A percentile compares a stretch with the other conserved stretches of the same genome.
These are phyloP conservation scores for Tilletiaria anomala DNA, from an alignment of 1,284 basidiomycete genomes.

Conservation along the genomic window DNA sequence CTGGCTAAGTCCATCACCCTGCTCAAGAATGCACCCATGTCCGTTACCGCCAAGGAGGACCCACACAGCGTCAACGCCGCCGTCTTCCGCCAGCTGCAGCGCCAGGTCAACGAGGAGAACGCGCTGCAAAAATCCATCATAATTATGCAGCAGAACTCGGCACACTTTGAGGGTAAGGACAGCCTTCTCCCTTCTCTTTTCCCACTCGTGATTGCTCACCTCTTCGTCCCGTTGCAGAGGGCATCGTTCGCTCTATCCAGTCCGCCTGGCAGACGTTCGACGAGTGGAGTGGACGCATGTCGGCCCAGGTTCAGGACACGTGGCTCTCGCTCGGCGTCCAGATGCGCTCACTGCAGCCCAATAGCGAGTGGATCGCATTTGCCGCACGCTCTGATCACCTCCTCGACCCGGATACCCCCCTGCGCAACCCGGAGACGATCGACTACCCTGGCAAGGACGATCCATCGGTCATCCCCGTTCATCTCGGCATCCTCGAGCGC, in stretches of 20 bases:
- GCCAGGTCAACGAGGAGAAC: slow-evolving; percentile 87
- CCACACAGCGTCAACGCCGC: slow-evolving; percentile 65
- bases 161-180: slow-evolving; percentile 95
- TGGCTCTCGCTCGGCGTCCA: slow-evolving; percentile 61
- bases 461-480: slow-evolving; percentile 71
- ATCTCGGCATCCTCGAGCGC: slow-evolving; percentile 80
- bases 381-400: slow-evolving; percentile 86
- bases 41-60: slow-evolving; percentile 65
- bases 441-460: slow-evolving; percentile 88
- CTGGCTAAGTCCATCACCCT: slow-evolving; percentile 72
- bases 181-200: too few species aligned
- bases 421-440: slow-evolving; percentile 49
- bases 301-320: slow-evolving; percentile 60
- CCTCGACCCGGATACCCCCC: slow-evolving; percentile 81
- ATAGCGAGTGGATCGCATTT: slow-evolving; percentile 93
- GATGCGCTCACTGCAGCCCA: slow-evolving; percentile 73
- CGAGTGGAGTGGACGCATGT: slow-evolving; percentile 80
- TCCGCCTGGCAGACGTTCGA: slow-evolving; percentile 94
- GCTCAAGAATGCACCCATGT: slow-evolving; percentile 90
- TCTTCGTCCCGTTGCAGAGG: slow-evolving; percentile 76
- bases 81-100: slow-evolving; percentile 74
- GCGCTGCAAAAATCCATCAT: slow-evolving; percentile 92
- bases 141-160: slow-evolving; percentile 94
- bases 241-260: slow-evolving; percentile 85
- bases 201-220: too few species aligned